These are phyloP conservation scores for Trichothecium sympodiale DNA, from an alignment of 2,329 filamentous ascomycete genomes.

Conservation along the genomic window DNA sequence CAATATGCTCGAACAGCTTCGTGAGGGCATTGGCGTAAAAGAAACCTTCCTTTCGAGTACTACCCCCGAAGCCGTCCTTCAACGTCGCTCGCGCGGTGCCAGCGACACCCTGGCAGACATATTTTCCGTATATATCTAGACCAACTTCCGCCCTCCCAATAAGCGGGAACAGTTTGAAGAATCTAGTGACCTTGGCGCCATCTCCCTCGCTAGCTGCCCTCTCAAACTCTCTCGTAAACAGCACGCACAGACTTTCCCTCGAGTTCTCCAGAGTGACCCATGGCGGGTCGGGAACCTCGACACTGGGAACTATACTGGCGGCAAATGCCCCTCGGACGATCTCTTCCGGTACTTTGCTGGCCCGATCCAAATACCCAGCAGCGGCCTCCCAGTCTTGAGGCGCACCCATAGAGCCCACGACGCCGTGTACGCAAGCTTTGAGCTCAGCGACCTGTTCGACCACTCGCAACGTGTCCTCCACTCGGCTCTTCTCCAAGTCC, in stretches of 20 bases:
- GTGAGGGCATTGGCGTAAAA: conserved; percentile 89
- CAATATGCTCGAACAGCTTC: conserved; percentile 93
- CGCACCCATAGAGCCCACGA: conserved; percentile 91
- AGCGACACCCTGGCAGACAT: conserved; percentile 92
- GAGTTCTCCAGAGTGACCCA: conserved; percentile 78
- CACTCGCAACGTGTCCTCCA: conserved; percentile 80
- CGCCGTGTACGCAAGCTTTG: conserved; percentile 90
- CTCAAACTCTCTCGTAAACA: conserved; percentile 93
- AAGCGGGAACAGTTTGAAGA: conserved; percentile 95
- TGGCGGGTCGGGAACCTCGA: conserved; percentile 88
- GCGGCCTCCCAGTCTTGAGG: conserved; percentile 98
- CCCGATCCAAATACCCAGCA: conserved; percentile 76
- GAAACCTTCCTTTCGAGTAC: conserved; percentile 55
- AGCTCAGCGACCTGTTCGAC: conserved; percentile 96
- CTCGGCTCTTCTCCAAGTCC: conserved; percentile 82
- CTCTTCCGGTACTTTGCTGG: conserved; percentile 66
- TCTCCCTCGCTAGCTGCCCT: conserved; percentile 82
- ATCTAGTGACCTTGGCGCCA: conserved; percentile 79
- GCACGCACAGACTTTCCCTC: conserved; percentile 75
- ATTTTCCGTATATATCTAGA: conserved; percentile 86
- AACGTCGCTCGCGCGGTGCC: conserved; percentile 70
- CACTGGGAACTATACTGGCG: conserved; percentile 83
- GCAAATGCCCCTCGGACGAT: conserved; percentile 82
- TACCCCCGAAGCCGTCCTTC: conserved; percentile 49
- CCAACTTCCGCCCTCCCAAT: conserved; percentile 84